Conservation (phyloP, 371 early-diverging fungal genomes). For the Aphelidium insulamus region DNA sequence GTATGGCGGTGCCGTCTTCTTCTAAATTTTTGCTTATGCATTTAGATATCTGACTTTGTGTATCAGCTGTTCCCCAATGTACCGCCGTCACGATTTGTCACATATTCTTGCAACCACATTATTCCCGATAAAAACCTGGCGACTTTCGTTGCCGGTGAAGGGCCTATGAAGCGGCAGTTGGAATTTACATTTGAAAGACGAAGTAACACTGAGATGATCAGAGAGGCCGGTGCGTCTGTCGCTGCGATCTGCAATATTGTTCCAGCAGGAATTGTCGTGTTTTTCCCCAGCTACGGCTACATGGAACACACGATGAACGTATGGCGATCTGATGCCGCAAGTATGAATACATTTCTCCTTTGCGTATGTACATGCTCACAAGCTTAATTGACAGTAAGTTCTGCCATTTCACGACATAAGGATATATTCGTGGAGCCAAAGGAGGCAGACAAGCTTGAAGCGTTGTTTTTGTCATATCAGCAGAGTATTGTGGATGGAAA, state of each 20-base stretch:
- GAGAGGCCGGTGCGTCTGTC: constrained; percentile 42
- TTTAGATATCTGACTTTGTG: constrained; percentile 12
- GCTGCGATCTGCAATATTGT: constrained; percentile 51
- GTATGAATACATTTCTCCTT: constrained; percentile 3
- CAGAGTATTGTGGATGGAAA: background rate
- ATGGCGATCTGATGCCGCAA: constrained; percentile 5
- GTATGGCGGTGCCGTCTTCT: constrained; percentile 13
- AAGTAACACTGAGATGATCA: constrained; percentile 21
- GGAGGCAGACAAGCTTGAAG: constrained; percentile 7
- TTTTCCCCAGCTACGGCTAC: constrained; percentile 23
- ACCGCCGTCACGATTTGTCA: constrained; percentile 16
- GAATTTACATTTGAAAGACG: constrained; percentile 48
- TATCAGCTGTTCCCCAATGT: constrained; percentile 23
- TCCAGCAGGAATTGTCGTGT: constrained; percentile 75
- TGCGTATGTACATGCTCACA: no score
- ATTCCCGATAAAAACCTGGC: constrained; percentile 39
- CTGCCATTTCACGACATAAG: constrained; percentile 9
- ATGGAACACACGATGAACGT: constrained; percentile 9
- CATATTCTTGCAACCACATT: constrained; percentile 59
- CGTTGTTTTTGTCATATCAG: constrained; percentile 1
- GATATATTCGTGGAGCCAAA: constrained; percentile 10
- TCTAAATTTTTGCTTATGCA: constrained; percentile 10
- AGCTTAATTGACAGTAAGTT: no score
- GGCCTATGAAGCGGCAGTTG: constrained; percentile 34
- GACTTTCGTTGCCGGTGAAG: constrained; percentile 29